These are phyloP conservation scores for Phlebopus sp. DNA, from an alignment of 1,284 basidiomycete species.

Conservation along the genomic window DNA sequence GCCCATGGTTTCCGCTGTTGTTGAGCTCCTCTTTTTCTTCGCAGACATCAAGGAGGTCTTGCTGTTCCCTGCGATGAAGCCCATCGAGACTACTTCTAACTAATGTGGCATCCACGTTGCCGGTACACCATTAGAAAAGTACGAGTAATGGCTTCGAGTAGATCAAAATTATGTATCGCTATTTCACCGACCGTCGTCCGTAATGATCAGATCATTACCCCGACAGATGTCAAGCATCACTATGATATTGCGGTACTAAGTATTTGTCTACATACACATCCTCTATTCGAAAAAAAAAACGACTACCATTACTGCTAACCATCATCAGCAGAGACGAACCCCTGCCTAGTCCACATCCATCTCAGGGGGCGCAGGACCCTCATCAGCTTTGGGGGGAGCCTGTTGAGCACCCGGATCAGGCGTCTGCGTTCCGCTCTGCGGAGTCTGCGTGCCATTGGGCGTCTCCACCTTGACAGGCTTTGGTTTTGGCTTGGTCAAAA, in stretches of 20 bases:
- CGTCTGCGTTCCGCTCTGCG: slow-evolving; percentile 57
- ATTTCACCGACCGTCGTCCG: too few relatives aligned
- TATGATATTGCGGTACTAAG: slow-evolving; percentile 8
- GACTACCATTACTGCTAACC: slow-evolving; percentile 8
- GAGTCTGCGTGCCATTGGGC: slow-evolving; percentile 53
- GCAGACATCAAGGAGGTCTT: slow-evolving; percentile 89
- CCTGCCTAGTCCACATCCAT: slow-evolving; percentile 75
- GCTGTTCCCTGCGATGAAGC: slow-evolving; percentile 91
- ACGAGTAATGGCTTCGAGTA: too few relatives aligned
- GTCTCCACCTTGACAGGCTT: slow-evolving; percentile 63
- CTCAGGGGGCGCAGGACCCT: slow-evolving; percentile 56
- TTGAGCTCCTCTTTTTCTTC: slow-evolving; percentile 25
- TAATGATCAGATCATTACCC: too few relatives aligned
- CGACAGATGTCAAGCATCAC: not conserved
- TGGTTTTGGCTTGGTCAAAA: slow-evolving; percentile 86
- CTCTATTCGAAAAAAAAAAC: not conserved
- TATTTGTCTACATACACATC: not conserved
- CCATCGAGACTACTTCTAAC: slow-evolving; percentile 47
- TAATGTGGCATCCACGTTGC: too few relatives aligned
- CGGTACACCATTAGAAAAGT: too few relatives aligned
- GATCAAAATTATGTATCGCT: too few relatives aligned
- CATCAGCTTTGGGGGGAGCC: slow-evolving; percentile 38
- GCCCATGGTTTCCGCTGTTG: slow-evolving; percentile 4
- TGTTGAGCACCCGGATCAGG: slow-evolving; percentile 43
- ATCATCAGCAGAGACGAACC: not conserved